These are phyloP conservation scores for Plectosphaerella plurivora DNA, from an alignment of 2,329 filamentous ascomycete genomes.

Conservation along the genomic window DNA sequence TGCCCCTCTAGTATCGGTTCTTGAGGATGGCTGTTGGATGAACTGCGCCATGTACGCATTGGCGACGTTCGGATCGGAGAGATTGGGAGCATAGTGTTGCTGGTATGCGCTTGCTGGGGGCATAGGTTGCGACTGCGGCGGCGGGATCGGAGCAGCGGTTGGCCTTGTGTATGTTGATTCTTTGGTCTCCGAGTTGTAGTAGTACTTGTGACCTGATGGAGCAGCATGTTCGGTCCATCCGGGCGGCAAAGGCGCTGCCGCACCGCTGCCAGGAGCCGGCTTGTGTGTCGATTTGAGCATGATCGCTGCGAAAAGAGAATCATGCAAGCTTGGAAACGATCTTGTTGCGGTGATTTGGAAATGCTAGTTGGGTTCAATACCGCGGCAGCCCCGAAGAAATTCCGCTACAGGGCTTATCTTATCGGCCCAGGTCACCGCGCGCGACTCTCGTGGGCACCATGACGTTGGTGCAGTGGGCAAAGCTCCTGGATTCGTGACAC, in stretches of 20 bases:
- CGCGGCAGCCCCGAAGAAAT: too few species aligned
- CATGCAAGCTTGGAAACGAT: background rate
- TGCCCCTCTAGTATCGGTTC: slow-evolving; percentile 29
- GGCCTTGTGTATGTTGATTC: slow-evolving; percentile 85
- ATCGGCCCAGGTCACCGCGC: too few species aligned
- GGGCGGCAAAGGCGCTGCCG: slow-evolving; percentile 58
- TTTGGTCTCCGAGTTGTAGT: slow-evolving; percentile 78
- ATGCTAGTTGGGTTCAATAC: too few species aligned
- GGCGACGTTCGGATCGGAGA: slow-evolving; percentile 52
- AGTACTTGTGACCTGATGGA: slow-evolving; percentile 82
- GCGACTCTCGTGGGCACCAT: too few species aligned
- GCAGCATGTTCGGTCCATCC: slow-evolving; percentile 95
- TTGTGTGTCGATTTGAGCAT: slow-evolving; percentile 81
- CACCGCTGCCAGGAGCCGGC: slow-evolving; percentile 37
- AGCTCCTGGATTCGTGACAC: too few species aligned
- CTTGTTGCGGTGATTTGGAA: background rate
- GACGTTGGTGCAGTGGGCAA: too few species aligned
- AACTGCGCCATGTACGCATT: slow-evolving; percentile 59
- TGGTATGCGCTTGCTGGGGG: slow-evolving; percentile 34
- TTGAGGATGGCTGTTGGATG: slow-evolving; percentile 33
- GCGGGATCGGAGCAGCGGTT: slow-evolving; percentile 20
- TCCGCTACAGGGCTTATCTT: too few species aligned
- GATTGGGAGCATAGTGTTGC: slow-evolving; percentile 34
- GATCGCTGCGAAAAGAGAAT: background rate
- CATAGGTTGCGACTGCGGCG: slow-evolving; percentile 17